A percentile compares a stretch with the other conserved stretches of the same genome.
phyloP scores from a whole-genome alignment of 148 eudicot genomes.

The Vaccinium corymbosum region DNA sequence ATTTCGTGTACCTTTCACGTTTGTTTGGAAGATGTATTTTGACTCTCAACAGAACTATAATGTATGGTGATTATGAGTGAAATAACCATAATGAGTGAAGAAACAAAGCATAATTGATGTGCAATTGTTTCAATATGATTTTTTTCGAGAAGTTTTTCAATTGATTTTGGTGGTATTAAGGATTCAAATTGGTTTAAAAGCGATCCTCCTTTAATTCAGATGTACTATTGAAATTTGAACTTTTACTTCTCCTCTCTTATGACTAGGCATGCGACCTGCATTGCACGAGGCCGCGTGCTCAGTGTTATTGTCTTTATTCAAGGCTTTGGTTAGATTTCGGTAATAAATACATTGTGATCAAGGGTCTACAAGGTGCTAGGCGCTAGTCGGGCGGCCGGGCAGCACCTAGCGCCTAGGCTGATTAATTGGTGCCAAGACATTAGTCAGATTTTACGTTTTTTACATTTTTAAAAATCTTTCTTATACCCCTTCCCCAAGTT shows the following conservation, averaged over 20 bases:
- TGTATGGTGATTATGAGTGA: neutral
- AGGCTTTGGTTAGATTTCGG: too few species aligned
- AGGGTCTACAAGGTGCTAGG: too few species aligned
- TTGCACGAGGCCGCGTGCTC: too few species aligned
- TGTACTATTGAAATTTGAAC: neutral
- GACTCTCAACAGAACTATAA: neutral
- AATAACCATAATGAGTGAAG: neutral
- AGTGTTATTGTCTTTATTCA: too few species aligned
- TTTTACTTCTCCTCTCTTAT: neutral
- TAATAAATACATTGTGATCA: too few species aligned
- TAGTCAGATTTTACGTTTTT: too few species aligned
- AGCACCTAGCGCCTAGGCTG: too few species aligned
- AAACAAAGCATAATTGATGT: neutral
- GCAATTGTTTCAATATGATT: neutral
- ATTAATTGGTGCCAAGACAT: too few species aligned
- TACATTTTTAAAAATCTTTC: too few species aligned
- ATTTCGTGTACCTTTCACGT: neutral
- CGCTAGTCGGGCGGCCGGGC: too few species aligned
- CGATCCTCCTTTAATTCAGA: neutral
- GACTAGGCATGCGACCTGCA: too few species aligned
- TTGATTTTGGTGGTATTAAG: neutral
- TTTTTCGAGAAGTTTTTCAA: neutral
- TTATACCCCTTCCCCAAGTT: too few species aligned
- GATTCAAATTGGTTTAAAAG: neutral
- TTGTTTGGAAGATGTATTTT: neutral